Conservation (phyloP, 495 filamentous ascomycete genomes). For the Lepraria neglecta region DNA sequence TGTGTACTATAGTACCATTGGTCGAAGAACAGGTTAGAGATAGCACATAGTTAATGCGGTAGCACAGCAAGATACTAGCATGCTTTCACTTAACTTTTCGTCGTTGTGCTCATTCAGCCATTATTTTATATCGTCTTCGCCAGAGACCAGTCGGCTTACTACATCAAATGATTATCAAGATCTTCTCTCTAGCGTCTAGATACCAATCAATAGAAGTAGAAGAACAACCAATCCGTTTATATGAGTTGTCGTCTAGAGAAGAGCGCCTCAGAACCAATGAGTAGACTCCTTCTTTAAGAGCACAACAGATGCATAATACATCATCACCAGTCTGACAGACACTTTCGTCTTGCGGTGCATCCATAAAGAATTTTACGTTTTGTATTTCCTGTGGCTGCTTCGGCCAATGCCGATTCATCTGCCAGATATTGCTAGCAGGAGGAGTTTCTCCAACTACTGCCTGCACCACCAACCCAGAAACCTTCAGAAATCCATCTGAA, state of each 20-base stretch:
- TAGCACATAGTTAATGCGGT: neutral
- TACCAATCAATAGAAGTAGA: neutral
- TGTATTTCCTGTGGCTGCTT: neutral
- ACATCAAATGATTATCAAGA: neutral
- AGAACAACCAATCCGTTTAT: neutral
- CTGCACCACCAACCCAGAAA: neutral
- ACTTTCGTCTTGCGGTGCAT: neutral
- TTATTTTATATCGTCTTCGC: neutral
- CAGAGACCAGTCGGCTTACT: neutral
- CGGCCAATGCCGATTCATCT: neutral
- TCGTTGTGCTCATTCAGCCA: no score
- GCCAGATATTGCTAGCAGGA: neutral
- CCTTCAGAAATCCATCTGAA: neutral
- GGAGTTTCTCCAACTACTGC: neutral
- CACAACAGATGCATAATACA: neutral
- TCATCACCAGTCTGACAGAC: neutral
- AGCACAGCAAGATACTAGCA: neutral
- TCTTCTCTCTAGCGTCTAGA: neutral
- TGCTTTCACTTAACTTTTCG: neutral
- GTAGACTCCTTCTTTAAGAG: neutral
- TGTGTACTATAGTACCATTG: neutral
- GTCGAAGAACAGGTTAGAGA: neutral
- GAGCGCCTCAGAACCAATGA: neutral
- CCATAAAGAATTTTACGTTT: neutral
- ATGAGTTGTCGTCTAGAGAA: neutral